A percentile compares a stretch with the other conserved stretches of the same genome.
Evolutionary conservation across 2,329 filamentous ascomycete genomes (phyloP).

Genomic region (Xylaria sp.): DNA sequence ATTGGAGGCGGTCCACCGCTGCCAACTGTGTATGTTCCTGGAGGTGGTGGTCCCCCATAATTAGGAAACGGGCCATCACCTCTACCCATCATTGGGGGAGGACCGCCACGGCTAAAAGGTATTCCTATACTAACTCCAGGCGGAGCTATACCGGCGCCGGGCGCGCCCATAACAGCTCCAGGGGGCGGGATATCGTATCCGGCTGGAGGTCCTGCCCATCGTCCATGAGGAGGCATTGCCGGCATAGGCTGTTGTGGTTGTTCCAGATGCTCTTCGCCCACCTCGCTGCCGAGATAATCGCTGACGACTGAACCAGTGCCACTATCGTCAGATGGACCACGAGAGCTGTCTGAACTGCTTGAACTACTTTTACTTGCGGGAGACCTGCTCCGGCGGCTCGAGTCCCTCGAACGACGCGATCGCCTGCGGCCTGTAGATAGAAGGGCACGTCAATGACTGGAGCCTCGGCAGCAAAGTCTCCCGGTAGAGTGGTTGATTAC

Average conservation of each 20-base stretch:
- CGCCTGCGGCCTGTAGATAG: slow-evolving; percentile 32
- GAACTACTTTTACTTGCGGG: slow-evolving; percentile 37
- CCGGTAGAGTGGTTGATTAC: slow-evolving; percentile 30
- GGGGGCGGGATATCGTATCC: slow-evolving; percentile 9
- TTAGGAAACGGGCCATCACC: slow-evolving; percentile 25
- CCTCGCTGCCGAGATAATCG: slow-evolving; percentile 25
- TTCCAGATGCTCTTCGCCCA: slow-evolving; percentile 35
- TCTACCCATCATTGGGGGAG: slow-evolving; percentile 36
- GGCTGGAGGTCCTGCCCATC: slow-evolving; percentile 33
- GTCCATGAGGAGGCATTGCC: slow-evolving; percentile 37
- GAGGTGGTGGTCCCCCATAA: slow-evolving; percentile 34
- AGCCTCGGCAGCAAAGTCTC: neutral
- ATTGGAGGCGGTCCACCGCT: slow-evolving; percentile 41
- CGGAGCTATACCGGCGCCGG: slow-evolving; percentile 36
- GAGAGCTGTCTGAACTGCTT: slow-evolving; percentile 33
- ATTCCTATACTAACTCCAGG: slow-evolving; percentile 37
- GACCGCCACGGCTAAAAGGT: slow-evolving; percentile 39
- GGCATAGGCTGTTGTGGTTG: slow-evolving; percentile 39
- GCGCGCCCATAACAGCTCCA: slow-evolving; percentile 18
- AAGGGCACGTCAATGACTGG: slow-evolving; percentile 11
- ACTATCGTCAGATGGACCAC: slow-evolving; percentile 32
- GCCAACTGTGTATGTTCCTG: slow-evolving; percentile 21
- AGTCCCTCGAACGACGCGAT: slow-evolving; percentile 37
- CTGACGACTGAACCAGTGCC: slow-evolving; percentile 27
- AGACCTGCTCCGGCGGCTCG: slow-evolving; percentile 36